Evolutionary conservation across 768 basidiomycete genomes (phyloP).

Genomic region (Rhodotorula kratochvilovae): DNA sequence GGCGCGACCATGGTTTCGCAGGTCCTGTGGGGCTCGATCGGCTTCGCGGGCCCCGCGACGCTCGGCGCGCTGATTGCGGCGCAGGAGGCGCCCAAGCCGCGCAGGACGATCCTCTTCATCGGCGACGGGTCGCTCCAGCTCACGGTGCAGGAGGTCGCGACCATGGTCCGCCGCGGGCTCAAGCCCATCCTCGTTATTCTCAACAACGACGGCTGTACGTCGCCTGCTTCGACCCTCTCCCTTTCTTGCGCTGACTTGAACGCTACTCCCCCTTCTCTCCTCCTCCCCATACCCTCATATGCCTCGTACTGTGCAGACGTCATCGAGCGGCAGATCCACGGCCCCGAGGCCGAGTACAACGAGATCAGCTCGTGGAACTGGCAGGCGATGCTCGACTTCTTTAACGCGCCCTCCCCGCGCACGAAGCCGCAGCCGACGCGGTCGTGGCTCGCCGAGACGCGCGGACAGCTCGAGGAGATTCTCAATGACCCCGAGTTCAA

Average conservation of each 20-base stretch:
- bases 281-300: background rate
- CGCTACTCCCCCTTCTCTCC: too few species aligned
- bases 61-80: constrained; percentile 57
- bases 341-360: constrained; percentile 60
- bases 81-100: constrained; percentile 55
- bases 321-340: constrained; percentile 67
- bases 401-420: constrained; percentile 43
- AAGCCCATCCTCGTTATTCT: constrained; percentile 55
- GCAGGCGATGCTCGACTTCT: constrained; percentile 47
- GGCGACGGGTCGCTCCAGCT: constrained; percentile 66
- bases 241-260: background rate
- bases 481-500: constrained; percentile 63
- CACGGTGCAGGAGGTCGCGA: constrained; percentile 53
- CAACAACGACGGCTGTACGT: constrained; percentile 48
- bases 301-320: constrained; percentile 41
- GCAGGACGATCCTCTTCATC: constrained; percentile 73
- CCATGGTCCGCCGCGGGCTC: constrained; percentile 68
- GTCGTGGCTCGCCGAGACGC: constrained; percentile 48
- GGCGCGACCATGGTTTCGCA: constrained; percentile 64
- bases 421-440: constrained; percentile 35
- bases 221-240: background rate
- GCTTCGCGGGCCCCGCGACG: constrained; percentile 80
- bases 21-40: constrained; percentile 87
- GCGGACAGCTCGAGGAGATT: constrained; percentile 62
- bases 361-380: constrained; percentile 70